Base-by-base conservation (phyloP, 306 rosid genomes). In the Rosa rugosa region DNA sequence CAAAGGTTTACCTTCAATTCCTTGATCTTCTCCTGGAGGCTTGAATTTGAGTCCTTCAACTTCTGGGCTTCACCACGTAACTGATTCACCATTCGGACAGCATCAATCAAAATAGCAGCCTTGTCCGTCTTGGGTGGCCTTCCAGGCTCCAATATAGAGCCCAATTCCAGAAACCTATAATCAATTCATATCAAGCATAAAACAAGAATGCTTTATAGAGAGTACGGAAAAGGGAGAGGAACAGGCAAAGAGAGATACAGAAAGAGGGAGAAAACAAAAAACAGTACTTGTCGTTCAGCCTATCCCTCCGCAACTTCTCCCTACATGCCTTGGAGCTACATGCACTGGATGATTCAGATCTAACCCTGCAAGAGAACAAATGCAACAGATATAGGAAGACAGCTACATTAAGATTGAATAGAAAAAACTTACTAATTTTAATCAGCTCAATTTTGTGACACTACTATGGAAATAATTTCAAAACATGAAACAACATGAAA, bases 101-200 rank as follows among this genome's bases (percentile, higher is more conserved):
- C 97, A 64, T 94, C 97, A 40, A 92, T 67, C 81, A 94, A 77
- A 72, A 94, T 81, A n/a, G 97, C 97, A 53, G 97, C 88, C 90
- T 94, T 94, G 88, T 94, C 99, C 0, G 95, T 91, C 89, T 91
- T 92, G 44, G 97, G 94, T 50, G 93, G 88, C 86, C 92, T 85
- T 86, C 95, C 99, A 80, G 97, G 97, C 85, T 94, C 99, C 92
- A 94, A 82, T 79, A 94, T 89, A 75, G 97, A 85, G 85, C 92
- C 90, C 88, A 94, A 77, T 85, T 91, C 97, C 86, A 91, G 71
- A 89, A 94, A 94, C 90, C 99, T 94, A 74, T 84, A 16, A 14
- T 38, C 23, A 80, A 76, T 62, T 41, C 74, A 83, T 71, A 80
- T 75, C 77, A 74, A 82, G 62, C 81, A 84, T 23, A 70, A 79